phyloP scores from a whole-genome alignment of 371 early-diverging fungal species.

The Mucor saturninus region DNA sequence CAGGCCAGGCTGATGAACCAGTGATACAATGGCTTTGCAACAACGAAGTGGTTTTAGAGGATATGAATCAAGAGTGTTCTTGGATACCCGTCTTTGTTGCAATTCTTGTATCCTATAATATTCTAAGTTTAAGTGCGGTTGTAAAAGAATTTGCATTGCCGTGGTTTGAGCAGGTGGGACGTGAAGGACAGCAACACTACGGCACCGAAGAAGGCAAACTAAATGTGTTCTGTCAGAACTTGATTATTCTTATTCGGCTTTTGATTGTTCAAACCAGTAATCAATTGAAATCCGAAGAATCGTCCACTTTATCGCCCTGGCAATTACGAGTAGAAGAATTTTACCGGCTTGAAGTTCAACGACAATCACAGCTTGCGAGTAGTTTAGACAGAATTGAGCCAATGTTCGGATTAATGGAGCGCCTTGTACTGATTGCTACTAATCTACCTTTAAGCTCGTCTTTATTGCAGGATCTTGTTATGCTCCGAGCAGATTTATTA shows the following conservation, averaged over 20 bases:
- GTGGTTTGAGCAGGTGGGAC: constrained; percentile 48
- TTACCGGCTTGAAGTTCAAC: constrained; percentile 36
- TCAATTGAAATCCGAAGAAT: constrained; percentile 16
- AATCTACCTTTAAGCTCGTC: constrained; percentile 47
- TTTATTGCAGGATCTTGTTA: constrained; percentile 44
- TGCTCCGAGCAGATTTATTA: constrained; percentile 44
- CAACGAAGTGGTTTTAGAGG: constrained; percentile 26
- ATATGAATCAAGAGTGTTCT: constrained; percentile 39
- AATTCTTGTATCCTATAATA: constrained; percentile 49
- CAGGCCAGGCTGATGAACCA: constrained; percentile 47
- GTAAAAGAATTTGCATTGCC: constrained; percentile 50
- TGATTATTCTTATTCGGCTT: constrained; percentile 52
- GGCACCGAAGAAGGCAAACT: constrained; percentile 37
- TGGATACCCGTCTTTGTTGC: constrained; percentile 60
- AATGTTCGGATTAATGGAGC: constrained; percentile 47
- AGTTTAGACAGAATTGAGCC: constrained; percentile 44
- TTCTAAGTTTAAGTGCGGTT: constrained; percentile 44
- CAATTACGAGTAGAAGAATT: constrained; percentile 40
- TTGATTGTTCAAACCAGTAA: constrained; percentile 52
- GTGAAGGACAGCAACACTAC: constrained; percentile 32
- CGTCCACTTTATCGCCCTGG: constrained; percentile 24
- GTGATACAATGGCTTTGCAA: constrained; percentile 40
- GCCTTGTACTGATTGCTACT: constrained; percentile 40
- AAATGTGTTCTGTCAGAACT: constrained; percentile 51
- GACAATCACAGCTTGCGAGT: constrained; percentile 37